A percentile compares a stretch with the other conserved stretches of the same genome.
Conservation (phyloP, 2,329 filamentous ascomycete species). For the Sporothrix pseudoabietina region DNA sequence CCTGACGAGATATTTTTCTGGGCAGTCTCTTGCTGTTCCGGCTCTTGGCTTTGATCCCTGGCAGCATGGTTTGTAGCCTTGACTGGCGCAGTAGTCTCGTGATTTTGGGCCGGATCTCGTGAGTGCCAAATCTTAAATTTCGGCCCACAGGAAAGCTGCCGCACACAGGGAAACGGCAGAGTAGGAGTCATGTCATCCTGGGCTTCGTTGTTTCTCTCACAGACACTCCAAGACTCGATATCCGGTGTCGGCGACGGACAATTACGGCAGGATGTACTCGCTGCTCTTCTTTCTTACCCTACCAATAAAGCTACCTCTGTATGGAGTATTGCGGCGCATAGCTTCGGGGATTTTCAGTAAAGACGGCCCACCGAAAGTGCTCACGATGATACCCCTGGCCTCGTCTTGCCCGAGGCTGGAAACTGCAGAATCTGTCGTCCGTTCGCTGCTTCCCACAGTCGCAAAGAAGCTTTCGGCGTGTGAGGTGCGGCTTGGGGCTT, state of each 20-base stretch:
- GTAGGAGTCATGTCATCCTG: conserved; percentile 11
- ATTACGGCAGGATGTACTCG: conserved; percentile 1
- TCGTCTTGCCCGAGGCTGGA: neutral
- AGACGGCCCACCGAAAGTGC: neutral
- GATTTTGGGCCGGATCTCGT: conserved; percentile 25
- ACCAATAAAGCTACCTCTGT: neutral
- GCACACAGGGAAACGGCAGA: neutral
- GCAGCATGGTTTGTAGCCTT: neutral
- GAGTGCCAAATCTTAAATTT: neutral
- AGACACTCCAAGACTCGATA: neutral
- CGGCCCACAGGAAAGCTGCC: neutral
- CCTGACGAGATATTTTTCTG: neutral
- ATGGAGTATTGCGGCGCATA: neutral
- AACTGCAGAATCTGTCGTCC: neutral
- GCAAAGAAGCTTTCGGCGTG: neutral
- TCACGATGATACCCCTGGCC: neutral
- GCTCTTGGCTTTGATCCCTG: neutral
- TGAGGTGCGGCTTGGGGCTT: neutral
- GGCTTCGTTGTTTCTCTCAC: neutral
- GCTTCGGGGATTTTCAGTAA: neutral
- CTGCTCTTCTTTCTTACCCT: neutral
- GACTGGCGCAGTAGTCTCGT: conserved; percentile 7
- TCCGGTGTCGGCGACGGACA: conserved; percentile 14
- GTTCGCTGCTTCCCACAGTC: neutral
- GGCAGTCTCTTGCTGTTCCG: neutral